These are phyloP conservation scores for Plasmodium cynomolgi DNA, from an alignment of 169 alveolate genomes.

Conservation along the genomic window DNA sequence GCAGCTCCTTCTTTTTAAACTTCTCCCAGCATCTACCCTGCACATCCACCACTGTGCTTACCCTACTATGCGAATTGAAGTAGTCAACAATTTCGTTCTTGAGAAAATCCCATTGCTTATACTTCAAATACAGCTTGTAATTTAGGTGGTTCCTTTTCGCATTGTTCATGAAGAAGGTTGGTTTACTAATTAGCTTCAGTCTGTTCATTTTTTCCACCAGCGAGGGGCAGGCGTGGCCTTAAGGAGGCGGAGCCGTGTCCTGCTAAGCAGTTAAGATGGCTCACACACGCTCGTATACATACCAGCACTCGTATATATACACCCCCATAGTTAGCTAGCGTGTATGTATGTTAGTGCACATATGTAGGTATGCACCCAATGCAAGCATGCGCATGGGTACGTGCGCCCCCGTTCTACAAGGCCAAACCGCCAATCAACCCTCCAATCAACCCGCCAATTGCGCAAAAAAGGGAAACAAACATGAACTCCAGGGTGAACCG, in stretches of 20 bases:
- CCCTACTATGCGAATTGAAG: conserved; percentile 29
- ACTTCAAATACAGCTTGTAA: conserved; percentile 51
- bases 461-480: neutral
- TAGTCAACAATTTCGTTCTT: conserved; percentile 52
- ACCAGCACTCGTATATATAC: too few species aligned
- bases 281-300: neutral
- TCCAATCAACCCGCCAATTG: neutral
- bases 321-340: neutral
- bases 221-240: neutral
- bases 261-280: neutral
- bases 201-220: conserved; percentile 10
- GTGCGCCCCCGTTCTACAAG: neutral
- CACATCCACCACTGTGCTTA: conserved; percentile 50
- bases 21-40: conserved; percentile 68
- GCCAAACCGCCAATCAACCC: neutral
- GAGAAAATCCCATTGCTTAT: conserved; percentile 59
- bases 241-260: neutral
- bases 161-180: conserved; percentile 13
- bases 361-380: neutral
- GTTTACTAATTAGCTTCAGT: conserved; percentile 7
- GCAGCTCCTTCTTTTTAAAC: conserved; percentile 60
- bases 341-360: neutral
- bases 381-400: neutral
- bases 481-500: neutral
- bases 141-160: conserved; percentile 53